A percentile compares a stretch with the other conserved stretches of the same genome.
Conservation (phyloP, 257 asterid genomes). For the Solanum verrucosum region DNA sequence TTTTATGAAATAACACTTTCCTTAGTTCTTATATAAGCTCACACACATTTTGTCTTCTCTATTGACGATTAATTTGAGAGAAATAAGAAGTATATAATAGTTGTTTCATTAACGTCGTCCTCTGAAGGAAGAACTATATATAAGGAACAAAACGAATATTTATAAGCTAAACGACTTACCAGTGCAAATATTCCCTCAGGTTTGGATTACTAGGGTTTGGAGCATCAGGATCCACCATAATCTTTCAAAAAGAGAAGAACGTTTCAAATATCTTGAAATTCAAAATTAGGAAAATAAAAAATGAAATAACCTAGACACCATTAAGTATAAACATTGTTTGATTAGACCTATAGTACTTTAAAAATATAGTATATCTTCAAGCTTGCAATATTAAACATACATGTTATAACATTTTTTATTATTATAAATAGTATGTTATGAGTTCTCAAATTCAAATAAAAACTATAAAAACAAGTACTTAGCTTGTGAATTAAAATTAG, state of each 20-base stretch:
- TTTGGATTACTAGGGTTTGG: slow-evolving; percentile 58
- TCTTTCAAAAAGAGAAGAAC: slow-evolving; percentile 2
- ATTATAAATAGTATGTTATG: neutral
- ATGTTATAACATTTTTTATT: neutral
- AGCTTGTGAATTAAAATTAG: neutral
- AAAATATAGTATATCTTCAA: neutral
- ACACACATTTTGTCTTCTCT: neutral
- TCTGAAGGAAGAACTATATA: neutral
- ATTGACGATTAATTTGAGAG: neutral
- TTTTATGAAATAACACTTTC: too few species aligned
- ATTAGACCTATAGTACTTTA: neutral
- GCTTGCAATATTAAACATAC: neutral
- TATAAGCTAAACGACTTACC: slow-evolving; percentile 13
- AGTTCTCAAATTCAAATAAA: neutral
- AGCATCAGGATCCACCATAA: slow-evolving; percentile 73
- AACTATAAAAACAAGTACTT: neutral
- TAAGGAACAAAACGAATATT: neutral
- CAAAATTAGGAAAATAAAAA: neutral
- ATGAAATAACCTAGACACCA: neutral
- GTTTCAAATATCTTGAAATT: neutral
- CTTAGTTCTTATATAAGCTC: too few species aligned
- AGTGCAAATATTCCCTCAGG: slow-evolving; percentile 57
- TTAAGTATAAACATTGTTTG: neutral
- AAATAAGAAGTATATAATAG: too few species aligned
- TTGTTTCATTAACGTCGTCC: neutral